phyloP scores from a whole-genome alignment of 1,284 basidiomycete genomes.

The Cystobasidium pallidum region DNA sequence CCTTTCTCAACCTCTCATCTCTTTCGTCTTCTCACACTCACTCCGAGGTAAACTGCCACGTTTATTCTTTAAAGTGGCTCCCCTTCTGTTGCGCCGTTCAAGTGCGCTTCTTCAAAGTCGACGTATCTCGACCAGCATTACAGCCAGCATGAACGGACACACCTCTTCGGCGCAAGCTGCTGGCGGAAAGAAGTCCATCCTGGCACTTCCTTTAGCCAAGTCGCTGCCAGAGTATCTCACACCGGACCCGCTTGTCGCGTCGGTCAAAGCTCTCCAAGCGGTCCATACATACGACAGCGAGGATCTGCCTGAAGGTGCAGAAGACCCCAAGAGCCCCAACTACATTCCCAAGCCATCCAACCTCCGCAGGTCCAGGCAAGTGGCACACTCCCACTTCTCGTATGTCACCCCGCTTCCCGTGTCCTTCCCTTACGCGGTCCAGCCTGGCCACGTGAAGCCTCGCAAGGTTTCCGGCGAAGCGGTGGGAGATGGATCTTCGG shows the following conservation, averaged over 20 bases:
- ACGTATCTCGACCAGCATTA: neutral
- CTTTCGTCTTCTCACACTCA: neutral
- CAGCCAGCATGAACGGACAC: slow-evolving; percentile 23
- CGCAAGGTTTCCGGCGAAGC: slow-evolving; percentile 36
- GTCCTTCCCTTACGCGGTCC: slow-evolving; percentile 81
- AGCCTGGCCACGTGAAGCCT: slow-evolving; percentile 50
- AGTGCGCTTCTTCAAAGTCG: slow-evolving; percentile 1
- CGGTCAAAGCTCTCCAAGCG: slow-evolving; percentile 33
- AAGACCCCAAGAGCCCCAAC: slow-evolving; percentile 23
- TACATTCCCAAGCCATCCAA: slow-evolving; percentile 48
- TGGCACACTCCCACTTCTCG: slow-evolving; percentile 68
- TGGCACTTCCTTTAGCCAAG: slow-evolving; percentile 42
- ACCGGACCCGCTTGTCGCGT: slow-evolving; percentile 39
- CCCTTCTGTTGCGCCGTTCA: slow-evolving; percentile 15
- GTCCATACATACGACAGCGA: slow-evolving; percentile 27
- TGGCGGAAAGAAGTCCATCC: slow-evolving; percentile 34
- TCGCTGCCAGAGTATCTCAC: slow-evolving; percentile 43
- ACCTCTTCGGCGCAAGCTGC: neutral
- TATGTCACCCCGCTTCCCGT: slow-evolving; percentile 80
- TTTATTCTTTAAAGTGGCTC: slow-evolving; percentile 7
- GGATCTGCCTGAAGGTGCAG: slow-evolving; percentile 5
- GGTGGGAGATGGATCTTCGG: slow-evolving; percentile 24
- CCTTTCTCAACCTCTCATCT: neutral
- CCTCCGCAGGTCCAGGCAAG: slow-evolving; percentile 47
- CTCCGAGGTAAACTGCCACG: neutral